Evolutionary conservation across 2,329 filamentous ascomycete genomes (phyloP), one percentile per base, ranked within the genome.

Genomic region (Talaromyces funiculosus): DNA sequence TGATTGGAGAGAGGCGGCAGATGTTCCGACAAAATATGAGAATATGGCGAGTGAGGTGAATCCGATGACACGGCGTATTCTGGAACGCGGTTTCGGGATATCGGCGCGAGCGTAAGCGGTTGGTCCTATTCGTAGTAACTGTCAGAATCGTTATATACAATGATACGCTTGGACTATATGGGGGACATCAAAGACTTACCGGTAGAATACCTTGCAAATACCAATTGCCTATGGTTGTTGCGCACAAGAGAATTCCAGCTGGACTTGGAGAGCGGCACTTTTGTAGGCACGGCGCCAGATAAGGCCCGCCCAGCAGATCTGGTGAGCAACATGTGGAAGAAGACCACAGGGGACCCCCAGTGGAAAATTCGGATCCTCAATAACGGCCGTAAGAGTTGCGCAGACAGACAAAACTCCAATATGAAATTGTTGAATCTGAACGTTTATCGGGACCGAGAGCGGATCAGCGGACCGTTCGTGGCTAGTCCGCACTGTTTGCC

Each of bases 41-140:
- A 74, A 31, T 35, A 71, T 51, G 3, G 73, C 73, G 57, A 77
- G 70, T 3, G 68, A 66, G 7, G 71, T 67, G 63, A 76, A 75
- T 53, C 75, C 74, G 20, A 72, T 55, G 57, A 72, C 63, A 53
- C 73, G 73, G 43, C 71, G 69, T 42, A 77, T 47, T 22, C 71
- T 67, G 16, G 72, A 73, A 33, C 64, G 66, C 12, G 67, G 64
- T 56, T 68, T 65, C 47, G 63, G 33, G 59, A 63, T 9, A n/a
- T n/a, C n/a, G n/a, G n/a, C n/a, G n/a, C n/a, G n/a, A n/a, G n/a
- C n/a, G 37, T 33, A n/a, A 37, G 20, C 24, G 22, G 59, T 53
- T 43, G 54, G 38, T 33, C 40, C 57, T 60, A 22, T n/a, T 57
- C 7, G 35, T 40, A n/a, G 33, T 10, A 22, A 16, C 2, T 22